Base-by-base conservation (phyloP, 1,284 basidiomycete species). In the Cutaneotrichosporon sp. region DNA sequence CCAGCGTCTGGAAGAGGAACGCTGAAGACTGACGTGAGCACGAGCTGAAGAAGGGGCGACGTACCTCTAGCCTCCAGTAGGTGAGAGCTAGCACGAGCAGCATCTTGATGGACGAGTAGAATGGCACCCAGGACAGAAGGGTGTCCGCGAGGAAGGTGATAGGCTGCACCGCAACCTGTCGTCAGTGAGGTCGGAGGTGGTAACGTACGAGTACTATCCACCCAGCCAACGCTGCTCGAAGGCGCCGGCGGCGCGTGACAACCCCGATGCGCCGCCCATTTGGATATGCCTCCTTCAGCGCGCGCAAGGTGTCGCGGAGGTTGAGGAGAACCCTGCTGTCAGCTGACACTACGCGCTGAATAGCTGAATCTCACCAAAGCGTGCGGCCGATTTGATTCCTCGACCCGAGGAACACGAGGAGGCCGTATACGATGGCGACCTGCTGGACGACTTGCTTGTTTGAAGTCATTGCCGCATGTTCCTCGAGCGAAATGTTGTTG, bases 201-300 rank as follows among this genome's bases (percentile, higher is more conserved):
- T 8, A 7, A 18, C 74, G 57, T 50, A 76, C 76, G 55, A 67
- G 72, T 10, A 72, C 60, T 3, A 72, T 57, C 76, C 76, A 78
- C 50, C 68, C 64, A 1, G 66, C 58, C 29, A 78, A 52, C 24
- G 62, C 60, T 4, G 73, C 66, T 18, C 69, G 51, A 62, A 76
- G 69, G 9, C 67, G 65, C 31, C 65, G 69, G 24, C 68, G 64
- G 18, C 74, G 43, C 2, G 72, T 74, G 0, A 59, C 52, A 1
- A 66, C 47, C 1, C 73, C 74, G 11, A 76, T 62, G 8, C 61
- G 42, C 8, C 76, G 63, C 2, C 73, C 76, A 55, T 74, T 77
- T 0, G 63, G 45, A 16, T 73, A 60, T 2, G 69, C 54, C 0
- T 22, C 22, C n/a, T 69, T 66, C 4, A 75, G 63, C 7, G 72